Percentiles rank a stretch among this genome's conserved stretches.
Conservation (phyloP, 1,284 basidiomycete species). For the Ceratobasidium sp. region DNA sequence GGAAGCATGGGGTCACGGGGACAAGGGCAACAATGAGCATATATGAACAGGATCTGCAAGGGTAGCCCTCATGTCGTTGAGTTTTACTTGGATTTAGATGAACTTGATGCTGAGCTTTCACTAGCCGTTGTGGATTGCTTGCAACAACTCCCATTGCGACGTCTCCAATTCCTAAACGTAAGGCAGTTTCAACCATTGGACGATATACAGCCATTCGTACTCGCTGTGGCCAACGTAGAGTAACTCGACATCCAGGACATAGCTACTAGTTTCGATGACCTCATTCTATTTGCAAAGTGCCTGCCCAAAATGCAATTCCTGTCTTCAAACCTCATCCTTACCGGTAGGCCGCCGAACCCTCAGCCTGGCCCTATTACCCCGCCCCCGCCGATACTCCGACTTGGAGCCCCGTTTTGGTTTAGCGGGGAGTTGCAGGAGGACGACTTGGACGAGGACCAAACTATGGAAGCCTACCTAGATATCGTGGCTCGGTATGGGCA, state of each 20-base stretch:
- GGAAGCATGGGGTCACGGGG: too few species aligned
- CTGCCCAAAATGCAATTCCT: not conserved
- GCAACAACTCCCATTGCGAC: not conserved
- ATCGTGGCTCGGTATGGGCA: not conserved
- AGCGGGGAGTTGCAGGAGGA: not conserved
- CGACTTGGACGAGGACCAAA: not conserved
- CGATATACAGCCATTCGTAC: not conserved
- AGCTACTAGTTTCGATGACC: not conserved
- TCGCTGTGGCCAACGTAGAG: not conserved
- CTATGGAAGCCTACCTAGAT: not conserved
- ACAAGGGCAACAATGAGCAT: too few species aligned
- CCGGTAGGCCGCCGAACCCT: not conserved
- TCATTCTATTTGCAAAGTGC: not conserved
- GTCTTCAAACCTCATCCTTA: not conserved
- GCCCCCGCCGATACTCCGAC: not conserved
- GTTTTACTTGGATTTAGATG: not conserved
- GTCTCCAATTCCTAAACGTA: not conserved
- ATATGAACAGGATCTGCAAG: not conserved
- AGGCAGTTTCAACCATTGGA: too few species aligned
- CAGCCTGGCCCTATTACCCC: not conserved
- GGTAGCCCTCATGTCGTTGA: not conserved
- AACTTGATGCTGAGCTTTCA: not conserved
- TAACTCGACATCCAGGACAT: not conserved
- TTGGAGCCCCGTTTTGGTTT: not conserved
- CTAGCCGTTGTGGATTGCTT: not conserved